Evolutionary conservation across 768 basidiomycete genomes (phyloP), one percentile per base, ranked within the genome.

Genomic region (Roridomyces roridus): DNA sequence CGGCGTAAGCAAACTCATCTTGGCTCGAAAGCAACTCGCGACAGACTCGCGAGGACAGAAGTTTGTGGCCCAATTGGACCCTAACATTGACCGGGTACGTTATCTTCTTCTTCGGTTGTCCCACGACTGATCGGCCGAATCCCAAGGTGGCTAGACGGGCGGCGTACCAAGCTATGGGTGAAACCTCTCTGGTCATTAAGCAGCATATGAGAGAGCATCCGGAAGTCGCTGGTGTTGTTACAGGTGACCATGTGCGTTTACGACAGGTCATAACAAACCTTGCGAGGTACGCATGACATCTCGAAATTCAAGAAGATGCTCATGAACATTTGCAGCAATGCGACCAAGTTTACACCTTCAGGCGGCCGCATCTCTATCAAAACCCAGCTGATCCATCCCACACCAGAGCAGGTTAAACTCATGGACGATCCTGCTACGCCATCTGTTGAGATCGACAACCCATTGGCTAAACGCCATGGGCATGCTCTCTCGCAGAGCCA

Each of bases 221-320:
- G 1, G 75, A 78, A 41, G 80, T 80, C 17, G 81, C 86, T 53
- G 89, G 88, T 0, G 75, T 89, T 45, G 92, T 96, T 35, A 84
- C 90, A 14, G 92, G 93, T 23, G 92, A 96, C 67, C 92, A 94
- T 65, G 87, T 88, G 42, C 83, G 93, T 14, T 68, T 94, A 46
- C 80, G 91, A 64, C 91, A 93, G 71, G 85, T 92, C 48, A 81
- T 89, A 69, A 93, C 89, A 44, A 94, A 95, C 69, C 84, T 96
- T 42, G 87, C 91, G 6, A 91, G 89, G 91, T 78, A 59, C 28
- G 65, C 21, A 17, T 34, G n/a, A n/a, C n/a, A n/a, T 46, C 35
- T 68, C 53, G 54, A 5, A 46, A 10, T 5, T 41, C 14, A n/a
- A n/a, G n/a, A n/a, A 24, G 17, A 23, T 20, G 11, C 29, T 50